Base-by-base conservation (phyloP, 768 basidiomycete genomes). In the Crucibulum laeve region DNA sequence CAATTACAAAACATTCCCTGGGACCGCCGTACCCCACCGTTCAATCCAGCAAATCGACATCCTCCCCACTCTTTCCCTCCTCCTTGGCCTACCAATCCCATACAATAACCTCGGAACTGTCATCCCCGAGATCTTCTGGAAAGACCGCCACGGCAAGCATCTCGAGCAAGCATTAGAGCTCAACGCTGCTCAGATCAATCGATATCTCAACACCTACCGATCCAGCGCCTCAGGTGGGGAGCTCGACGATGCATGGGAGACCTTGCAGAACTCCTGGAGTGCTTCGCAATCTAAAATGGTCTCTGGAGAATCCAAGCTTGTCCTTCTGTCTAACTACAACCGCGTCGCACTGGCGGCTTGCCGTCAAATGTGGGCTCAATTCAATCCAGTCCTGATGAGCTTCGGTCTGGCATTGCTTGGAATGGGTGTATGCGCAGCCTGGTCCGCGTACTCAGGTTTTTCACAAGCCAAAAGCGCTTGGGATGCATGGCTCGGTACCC, bases 91-190 rank as follows among this genome's bases (percentile, higher is more conserved):
- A 2, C 91, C 94, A 0, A 88, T 99, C 30, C 96, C 96, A 0
- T 97, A 86, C 69, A 96, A 94, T 62, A 97, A 94, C 53, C 82
- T 99, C 7, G 96, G 96, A 0, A 80, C 74, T 4, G 66, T 96
- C 46, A 90, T 99, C 23, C 95, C 96, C 0, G 95, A 98, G 56
- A 65, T 95, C 7, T 97, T 99, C 63, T 78, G 77, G 68, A 74
- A 76, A 38, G 69, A 71, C 38, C 48, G 50, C 25, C 53, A 57
- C 2, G 65, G 69, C 7, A 46, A 58, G 8, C 59, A 61, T 10
- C 69, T 92, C 3, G 63, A 64, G 23, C 67, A 64, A 4, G 93
- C 91, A 0, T 71, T 92, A 10, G 60, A 77, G 43, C 60, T 83
- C 44, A 95, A 95, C 52, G 73, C 77, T 0, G 69, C 67, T 4